These are phyloP conservation scores for Spinacia oleracea DNA, from an alignment of 179 eudicot genomes.

Conservation along the genomic window DNA sequence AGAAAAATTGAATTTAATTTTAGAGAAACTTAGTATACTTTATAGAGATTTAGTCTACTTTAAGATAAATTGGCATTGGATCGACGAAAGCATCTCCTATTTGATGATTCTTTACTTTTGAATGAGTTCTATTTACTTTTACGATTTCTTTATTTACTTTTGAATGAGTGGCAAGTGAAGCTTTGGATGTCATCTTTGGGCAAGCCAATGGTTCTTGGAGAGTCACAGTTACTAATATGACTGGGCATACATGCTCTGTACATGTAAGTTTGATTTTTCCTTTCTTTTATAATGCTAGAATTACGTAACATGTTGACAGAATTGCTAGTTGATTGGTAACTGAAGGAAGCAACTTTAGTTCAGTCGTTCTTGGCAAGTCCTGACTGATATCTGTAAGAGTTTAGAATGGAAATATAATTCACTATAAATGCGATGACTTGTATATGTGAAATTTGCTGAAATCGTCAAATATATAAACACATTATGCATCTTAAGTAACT, in stretches of 20 bases:
- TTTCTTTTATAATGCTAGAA: neutral
- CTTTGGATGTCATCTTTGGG: constrained; percentile 80
- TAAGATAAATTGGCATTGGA: no score
- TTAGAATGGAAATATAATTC: neutral
- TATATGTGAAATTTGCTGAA: neutral
- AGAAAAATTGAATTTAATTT: no score
- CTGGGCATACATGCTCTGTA: constrained; percentile 93
- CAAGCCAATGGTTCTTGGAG: constrained; percentile 96
- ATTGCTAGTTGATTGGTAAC: neutral
- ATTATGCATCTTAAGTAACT: neutral
- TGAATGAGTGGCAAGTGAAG: constrained; percentile 98
- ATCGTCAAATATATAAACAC: neutral
- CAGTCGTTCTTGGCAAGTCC: neutral
- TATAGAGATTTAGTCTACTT: no score
- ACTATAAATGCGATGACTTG: neutral
- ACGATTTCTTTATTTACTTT: no score
- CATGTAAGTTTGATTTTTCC: constrained; percentile 61
- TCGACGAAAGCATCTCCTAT: no score
- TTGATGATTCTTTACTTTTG: no score
- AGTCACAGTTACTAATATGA: constrained; percentile 80
- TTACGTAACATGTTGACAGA: neutral
- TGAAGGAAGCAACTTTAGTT: neutral
- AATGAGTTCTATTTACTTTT: no score
- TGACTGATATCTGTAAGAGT: neutral
- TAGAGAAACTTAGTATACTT: no score